phyloP scores from a whole-genome alignment of 2,329 filamentous ascomycete genomes.

The Lachnellula willkommii region DNA sequence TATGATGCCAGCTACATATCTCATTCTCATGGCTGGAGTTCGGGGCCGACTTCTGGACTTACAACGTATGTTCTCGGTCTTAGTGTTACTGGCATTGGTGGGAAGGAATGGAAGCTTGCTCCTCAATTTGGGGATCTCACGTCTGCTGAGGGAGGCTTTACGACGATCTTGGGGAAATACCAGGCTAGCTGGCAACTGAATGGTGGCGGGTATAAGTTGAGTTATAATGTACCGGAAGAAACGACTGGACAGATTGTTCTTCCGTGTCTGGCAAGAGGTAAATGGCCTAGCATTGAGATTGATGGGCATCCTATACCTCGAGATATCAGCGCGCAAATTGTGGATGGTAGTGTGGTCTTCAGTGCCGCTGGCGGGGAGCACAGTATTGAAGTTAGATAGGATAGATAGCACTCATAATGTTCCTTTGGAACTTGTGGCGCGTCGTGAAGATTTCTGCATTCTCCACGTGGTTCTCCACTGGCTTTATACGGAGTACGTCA shows the following conservation, averaged over 20 bases:
- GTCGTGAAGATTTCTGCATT: no score
- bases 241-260: conserved; percentile 12
- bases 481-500: no score
- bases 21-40: conserved; percentile 45
- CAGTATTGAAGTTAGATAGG: background rate
- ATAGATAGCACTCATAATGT: background rate
- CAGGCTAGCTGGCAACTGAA: conserved; percentile 30
- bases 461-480: no score
- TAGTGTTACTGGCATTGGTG: conserved; percentile 32
- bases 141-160: conserved; percentile 37
- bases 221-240: conserved; percentile 10
- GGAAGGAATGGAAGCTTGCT: conserved; percentile 34
- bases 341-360: background rate
- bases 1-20: conserved; percentile 39
- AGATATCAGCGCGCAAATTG: background rate
- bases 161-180: conserved; percentile 36
- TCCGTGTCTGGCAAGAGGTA: conserved; percentile 1
- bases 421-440: no score
- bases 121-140: conserved; percentile 38
- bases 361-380: background rate
- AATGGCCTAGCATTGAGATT: conserved; percentile 9
- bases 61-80: conserved; percentile 41
- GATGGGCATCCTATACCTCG: background rate
- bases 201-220: conserved; percentile 17
- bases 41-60: conserved; percentile 42